Evolutionary conservation across 768 basidiomycete genomes (phyloP).

Genomic region (Podaxis mareebaensis): DNA sequence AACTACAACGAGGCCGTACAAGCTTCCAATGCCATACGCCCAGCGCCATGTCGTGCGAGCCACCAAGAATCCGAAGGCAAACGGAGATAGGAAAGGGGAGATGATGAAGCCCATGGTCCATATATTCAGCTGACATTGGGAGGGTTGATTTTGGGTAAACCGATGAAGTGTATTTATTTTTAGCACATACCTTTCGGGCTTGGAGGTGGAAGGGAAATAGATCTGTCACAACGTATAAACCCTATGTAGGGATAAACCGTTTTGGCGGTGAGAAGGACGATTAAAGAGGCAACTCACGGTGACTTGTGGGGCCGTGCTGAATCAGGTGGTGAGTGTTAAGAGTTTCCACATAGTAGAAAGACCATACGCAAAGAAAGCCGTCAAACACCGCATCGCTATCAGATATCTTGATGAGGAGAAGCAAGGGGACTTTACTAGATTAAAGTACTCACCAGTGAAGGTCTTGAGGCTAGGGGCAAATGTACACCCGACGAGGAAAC

Average conservation of each 20-base stretch:
- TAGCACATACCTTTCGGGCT: constrained; percentile 53
- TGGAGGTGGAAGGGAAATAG: constrained; percentile 72
- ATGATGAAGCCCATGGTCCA: constrained; percentile 66
- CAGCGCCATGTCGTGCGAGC: constrained; percentile 62
- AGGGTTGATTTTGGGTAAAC: not conserved
- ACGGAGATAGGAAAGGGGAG: constrained; percentile 67
- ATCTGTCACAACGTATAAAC: constrained; percentile 62
- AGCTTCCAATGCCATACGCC: constrained; percentile 66
- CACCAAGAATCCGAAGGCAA: constrained; percentile 67
- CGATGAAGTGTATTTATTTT: not conserved
- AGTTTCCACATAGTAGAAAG: not conserved
- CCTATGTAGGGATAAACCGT: constrained; percentile 30
- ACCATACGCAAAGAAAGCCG: constrained; percentile 53
- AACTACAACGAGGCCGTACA: constrained; percentile 60
- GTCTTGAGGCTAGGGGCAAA: constrained; percentile 57
- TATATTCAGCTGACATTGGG: constrained; percentile 40
- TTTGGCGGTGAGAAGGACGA: not conserved
- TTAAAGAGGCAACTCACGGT: not conserved
- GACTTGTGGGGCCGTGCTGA: constrained; percentile 14
- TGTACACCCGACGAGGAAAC: constrained; percentile 46
- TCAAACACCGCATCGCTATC: constrained; percentile 58
- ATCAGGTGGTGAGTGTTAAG: not conserved
- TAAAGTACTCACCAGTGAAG: constrained; percentile 45
- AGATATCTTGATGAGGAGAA: not conserved
- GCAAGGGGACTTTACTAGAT: not conserved